phyloP scores from a whole-genome alignment of 352 stramenopile genomes.

The Phytopythium aichiense region DNA sequence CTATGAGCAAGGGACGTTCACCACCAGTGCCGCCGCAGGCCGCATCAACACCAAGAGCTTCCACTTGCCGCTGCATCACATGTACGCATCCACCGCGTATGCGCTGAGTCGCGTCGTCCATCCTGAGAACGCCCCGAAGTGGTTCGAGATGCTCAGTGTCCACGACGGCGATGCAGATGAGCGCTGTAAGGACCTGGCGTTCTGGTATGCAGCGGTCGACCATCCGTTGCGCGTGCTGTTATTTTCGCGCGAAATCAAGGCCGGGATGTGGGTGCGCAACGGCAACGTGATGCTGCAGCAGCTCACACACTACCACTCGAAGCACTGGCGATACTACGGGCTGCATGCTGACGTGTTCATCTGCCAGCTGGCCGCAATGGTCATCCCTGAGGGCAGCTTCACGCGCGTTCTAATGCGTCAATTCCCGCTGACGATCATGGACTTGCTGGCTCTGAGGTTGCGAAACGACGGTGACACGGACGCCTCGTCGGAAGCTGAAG shows the following conservation, averaged over 20 bases:
- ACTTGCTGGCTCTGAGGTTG: conserved; percentile 4
- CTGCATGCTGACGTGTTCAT: conserved; percentile 73
- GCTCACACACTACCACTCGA: conserved; percentile 75
- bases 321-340: conserved; percentile 76
- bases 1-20: conserved; percentile 30
- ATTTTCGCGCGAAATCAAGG: conserved; percentile 70
- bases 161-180: conserved; percentile 8
- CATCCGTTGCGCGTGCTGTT: conserved; percentile 56
- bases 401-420: conserved; percentile 56
- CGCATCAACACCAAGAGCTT: conserved; percentile 55
- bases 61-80: conserved; percentile 74
- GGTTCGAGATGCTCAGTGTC: conserved; percentile 38
- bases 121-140: conserved; percentile 36
- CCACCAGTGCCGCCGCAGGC: conserved; percentile 1
- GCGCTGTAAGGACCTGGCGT: conserved; percentile 26
- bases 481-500: conserved; percentile 6
- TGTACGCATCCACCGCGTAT: conserved; percentile 61
- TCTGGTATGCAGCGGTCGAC: conserved; percentile 42
- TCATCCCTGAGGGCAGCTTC: conserved; percentile 51
- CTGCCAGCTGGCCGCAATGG: conserved; percentile 45
- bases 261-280: conserved; percentile 73
- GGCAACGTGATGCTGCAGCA: conserved; percentile 80
- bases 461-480: not conserved
- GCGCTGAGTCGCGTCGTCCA: conserved; percentile 37
- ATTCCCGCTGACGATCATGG: conserved; percentile 26